Evolutionary conservation across 345 rosid species (phyloP).

Genomic region (Dovyalis caffra): DNA sequence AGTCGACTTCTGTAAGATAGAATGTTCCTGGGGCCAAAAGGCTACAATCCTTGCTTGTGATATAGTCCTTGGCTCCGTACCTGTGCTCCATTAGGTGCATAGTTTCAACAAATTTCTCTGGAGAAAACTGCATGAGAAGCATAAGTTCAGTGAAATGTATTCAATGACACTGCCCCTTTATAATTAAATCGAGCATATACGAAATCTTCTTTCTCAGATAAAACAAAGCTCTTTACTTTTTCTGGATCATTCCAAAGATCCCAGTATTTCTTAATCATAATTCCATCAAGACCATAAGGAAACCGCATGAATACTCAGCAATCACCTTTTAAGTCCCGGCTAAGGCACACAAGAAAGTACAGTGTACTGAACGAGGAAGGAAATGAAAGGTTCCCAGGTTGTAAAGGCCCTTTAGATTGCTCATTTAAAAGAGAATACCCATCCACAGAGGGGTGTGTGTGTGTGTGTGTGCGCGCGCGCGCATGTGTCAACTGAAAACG

Average conservation of each 20-base stretch:
- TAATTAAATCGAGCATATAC: not conserved
- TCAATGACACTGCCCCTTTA: not conserved
- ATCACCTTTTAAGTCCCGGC: not conserved
- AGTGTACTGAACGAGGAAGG: no score
- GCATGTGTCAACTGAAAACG: not conserved
- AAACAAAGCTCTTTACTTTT: not conserved
- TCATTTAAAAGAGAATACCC: not conserved
- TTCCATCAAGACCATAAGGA: not conserved
- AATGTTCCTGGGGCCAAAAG: slow-evolving; percentile 85
- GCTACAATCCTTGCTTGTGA: slow-evolving; percentile 84
- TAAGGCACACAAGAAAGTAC: not conserved
- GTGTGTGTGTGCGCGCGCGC: not conserved
- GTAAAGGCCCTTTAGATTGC: not conserved
- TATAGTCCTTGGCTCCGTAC: slow-evolving; percentile 95
- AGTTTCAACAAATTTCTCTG: slow-evolving; percentile 81
- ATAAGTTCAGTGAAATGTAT: not conserved
- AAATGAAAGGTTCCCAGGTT: not conserved
- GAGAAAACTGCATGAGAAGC: slow-evolving; percentile 49
- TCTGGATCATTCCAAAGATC: not conserved
- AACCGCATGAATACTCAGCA: not conserved
- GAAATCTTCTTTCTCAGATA: not conserved
- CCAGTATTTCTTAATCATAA: not conserved
- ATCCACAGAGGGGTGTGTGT: no score
- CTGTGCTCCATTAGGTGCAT: slow-evolving; percentile 96
- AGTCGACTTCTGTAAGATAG: slow-evolving; percentile 91